phyloP scores from a whole-genome alignment of 257 asterid genomes.

The Phtheirospermum japonicum region DNA sequence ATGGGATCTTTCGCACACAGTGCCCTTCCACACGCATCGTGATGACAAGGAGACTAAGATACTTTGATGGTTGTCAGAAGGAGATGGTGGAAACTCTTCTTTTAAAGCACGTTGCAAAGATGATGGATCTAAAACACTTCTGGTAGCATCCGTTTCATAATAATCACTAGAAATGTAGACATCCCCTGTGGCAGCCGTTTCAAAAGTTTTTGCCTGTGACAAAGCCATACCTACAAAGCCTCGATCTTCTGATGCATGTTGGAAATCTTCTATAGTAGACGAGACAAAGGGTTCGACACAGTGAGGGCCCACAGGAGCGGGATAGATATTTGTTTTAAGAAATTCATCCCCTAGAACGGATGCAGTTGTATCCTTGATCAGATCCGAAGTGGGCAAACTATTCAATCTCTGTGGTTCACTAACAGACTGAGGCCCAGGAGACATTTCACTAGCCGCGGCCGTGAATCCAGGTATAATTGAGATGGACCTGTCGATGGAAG shows the following conservation, averaged over 20 bases:
- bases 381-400: slow-evolving; percentile 54
- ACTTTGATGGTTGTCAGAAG: slow-evolving; percentile 90
- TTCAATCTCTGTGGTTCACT: slow-evolving; percentile 54
- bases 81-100: slow-evolving; percentile 87
- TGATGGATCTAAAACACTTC: slow-evolving; percentile 30
- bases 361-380: slow-evolving; percentile 34
- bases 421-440: slow-evolving; percentile 45
- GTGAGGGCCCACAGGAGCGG: slow-evolving; percentile 36
- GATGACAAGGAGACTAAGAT: slow-evolving; percentile 90
- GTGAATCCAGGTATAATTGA: slow-evolving; percentile 68
- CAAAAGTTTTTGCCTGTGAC: slow-evolving; percentile 34
- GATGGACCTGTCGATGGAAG: slow-evolving; percentile 66
- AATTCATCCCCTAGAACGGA: slow-evolving; percentile 36
- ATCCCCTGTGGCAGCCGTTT: too few relatives aligned
- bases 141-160: slow-evolving; percentile 32
- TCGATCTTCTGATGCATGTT: slow-evolving; percentile 34
- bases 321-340: slow-evolving; percentile 27
- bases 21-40: slow-evolving; percentile 91
- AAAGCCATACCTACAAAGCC: slow-evolving; percentile 28
- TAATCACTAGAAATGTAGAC: slow-evolving; percentile 28
- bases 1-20: slow-evolving; percentile 77
- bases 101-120: slow-evolving; percentile 38
- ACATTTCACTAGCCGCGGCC: slow-evolving; percentile 40
- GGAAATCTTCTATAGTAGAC: slow-evolving; percentile 36
- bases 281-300: slow-evolving; percentile 28